Percentiles rank a stretch among this genome's conserved stretches.
Evolutionary conservation across 257 asterid species (phyloP).

Genomic region (Fraxinus excelsior): DNA sequence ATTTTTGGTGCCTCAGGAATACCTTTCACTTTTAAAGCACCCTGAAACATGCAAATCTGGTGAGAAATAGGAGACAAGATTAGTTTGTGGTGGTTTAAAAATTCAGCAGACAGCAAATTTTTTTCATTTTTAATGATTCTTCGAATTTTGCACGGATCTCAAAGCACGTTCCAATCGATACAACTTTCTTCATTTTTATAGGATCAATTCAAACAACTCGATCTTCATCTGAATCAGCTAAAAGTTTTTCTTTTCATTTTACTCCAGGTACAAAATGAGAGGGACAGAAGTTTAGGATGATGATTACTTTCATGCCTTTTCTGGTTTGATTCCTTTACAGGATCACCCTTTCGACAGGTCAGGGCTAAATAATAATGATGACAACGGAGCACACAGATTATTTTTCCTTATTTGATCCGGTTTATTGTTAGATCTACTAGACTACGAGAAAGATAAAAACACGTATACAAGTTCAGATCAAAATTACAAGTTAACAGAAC

Average conservation of each 20-base stretch:
- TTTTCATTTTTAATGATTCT: neutral
- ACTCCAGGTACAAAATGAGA: neutral
- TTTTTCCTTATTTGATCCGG: neutral
- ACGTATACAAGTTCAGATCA: neutral
- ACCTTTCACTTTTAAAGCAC: neutral
- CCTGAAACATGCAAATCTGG: neutral
- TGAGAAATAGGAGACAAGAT: neutral
- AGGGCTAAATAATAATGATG: too few species aligned
- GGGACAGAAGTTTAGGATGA: too few species aligned
- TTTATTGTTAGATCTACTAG: neutral
- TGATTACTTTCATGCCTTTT: too few species aligned
- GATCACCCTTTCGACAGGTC: too few species aligned
- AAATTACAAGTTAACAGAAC: neutral
- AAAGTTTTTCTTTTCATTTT: neutral
- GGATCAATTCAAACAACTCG: neutral
- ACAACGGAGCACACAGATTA: too few species aligned
- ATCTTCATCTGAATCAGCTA: neutral
- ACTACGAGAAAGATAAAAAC: neutral
- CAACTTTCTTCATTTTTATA: neutral
- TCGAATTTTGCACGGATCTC: conserved; percentile 30
- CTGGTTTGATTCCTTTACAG: too few species aligned
- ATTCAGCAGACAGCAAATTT: neutral
- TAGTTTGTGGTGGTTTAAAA: neutral
- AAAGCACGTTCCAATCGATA: neutral
- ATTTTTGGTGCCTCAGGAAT: too few species aligned